Evolutionary conservation across 257 asterid species (phyloP).

Genomic region (Nicotiana attenuata): DNA sequence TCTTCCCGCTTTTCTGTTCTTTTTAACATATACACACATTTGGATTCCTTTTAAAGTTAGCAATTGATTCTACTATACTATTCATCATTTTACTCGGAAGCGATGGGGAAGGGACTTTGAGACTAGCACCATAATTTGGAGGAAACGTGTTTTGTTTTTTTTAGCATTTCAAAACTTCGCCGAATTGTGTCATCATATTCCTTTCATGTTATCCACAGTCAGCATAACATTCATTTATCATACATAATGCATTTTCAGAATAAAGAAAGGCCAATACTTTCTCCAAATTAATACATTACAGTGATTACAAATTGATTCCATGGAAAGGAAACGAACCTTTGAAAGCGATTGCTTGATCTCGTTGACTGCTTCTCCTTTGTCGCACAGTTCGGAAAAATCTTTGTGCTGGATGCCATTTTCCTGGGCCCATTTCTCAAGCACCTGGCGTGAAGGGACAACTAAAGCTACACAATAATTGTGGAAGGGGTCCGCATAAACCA

Average conservation of each 20-base stretch:
- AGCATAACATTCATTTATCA: background rate
- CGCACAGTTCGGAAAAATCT: constrained; percentile 61
- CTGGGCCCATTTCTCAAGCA: constrained; percentile 76
- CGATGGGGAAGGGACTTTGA: background rate
- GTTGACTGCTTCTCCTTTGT: constrained; percentile 50
- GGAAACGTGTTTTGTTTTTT: background rate
- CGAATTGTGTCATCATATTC: background rate
- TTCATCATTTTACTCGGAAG: background rate
- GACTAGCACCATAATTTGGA: background rate
- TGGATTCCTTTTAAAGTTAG: background rate
- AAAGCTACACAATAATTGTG: constrained; percentile 78
- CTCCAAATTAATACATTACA: background rate
- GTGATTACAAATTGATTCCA: background rate
- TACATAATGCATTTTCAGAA: background rate
- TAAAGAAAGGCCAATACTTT: background rate
- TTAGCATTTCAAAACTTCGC: background rate
- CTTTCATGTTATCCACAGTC: background rate
- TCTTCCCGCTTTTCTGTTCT: background rate
- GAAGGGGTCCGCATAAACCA: constrained; percentile 81
- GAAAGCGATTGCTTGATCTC: constrained; percentile 71
- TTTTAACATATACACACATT: background rate
- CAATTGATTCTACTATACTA: background rate
- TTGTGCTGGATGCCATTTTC: constrained; percentile 54
- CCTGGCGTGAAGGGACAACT: constrained; percentile 61
- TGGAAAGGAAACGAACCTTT: constrained; percentile 44